These are phyloP conservation scores for Lojkania enalia DNA, from an alignment of 2,329 filamentous ascomycete genomes.

Conservation along the genomic window DNA sequence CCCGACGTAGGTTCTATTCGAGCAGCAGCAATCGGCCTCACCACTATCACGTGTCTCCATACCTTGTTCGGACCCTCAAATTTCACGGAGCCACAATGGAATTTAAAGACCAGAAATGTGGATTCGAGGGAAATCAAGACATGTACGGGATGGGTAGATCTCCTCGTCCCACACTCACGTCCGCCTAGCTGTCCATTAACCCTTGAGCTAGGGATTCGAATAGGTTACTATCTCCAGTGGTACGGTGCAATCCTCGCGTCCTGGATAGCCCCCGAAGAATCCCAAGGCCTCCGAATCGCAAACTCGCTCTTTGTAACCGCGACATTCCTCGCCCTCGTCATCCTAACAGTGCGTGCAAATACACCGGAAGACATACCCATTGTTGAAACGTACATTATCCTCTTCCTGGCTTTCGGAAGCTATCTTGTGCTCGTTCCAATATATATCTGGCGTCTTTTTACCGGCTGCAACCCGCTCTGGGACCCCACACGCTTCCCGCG, in stretches of 20 bases:
- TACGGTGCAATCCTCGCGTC: slow-evolving; percentile 21
- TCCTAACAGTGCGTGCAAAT: background rate
- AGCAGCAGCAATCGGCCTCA: too few species aligned
- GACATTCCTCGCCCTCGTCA: slow-evolving; percentile 10
- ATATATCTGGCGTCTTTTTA: slow-evolving; percentile 9
- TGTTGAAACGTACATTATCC: slow-evolving; percentile 17
- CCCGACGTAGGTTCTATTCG: too few species aligned
- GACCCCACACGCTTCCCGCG: slow-evolving; percentile 9
- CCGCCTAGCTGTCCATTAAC: background rate
- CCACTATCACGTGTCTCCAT: background rate
- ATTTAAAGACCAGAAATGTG: slow-evolving; percentile 1
- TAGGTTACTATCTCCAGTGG: slow-evolving; percentile 33
- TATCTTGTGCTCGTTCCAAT: slow-evolving; percentile 9
- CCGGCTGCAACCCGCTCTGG: slow-evolving; percentile 5
- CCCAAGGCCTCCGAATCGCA: slow-evolving; percentile 2
- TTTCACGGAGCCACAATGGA: background rate
- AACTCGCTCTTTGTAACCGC: slow-evolving; percentile 12
- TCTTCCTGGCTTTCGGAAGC: slow-evolving; percentile 12
- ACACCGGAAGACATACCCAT: slow-evolving; percentile 4
- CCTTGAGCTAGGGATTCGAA: slow-evolving; percentile 22
- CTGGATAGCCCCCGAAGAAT: slow-evolving; percentile 16
- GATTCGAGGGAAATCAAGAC: slow-evolving; percentile 24
- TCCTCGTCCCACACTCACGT: slow-evolving; percentile 3
- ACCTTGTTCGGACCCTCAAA: background rate
- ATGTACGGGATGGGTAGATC: slow-evolving; percentile 23